Percentiles rank a stretch among this genome's conserved stretches.
Evolutionary conservation across 148 eudicot genomes (phyloP).

Genomic region (Suaeda aralocaspica): DNA sequence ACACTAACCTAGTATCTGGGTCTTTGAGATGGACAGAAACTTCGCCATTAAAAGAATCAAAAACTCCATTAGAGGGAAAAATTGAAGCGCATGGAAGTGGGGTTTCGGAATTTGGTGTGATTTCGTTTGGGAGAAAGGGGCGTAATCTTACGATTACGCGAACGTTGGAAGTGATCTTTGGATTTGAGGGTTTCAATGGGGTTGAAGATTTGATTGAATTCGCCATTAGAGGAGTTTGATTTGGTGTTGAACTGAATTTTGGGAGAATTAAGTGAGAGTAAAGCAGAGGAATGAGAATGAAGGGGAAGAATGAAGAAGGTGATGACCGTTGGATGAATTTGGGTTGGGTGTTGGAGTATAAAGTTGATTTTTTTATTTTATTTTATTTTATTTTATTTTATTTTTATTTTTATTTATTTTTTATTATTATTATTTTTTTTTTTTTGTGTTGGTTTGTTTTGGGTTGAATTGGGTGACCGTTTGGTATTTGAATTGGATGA

Average conservation of each 20-base stretch:
- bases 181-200: slow-evolving; percentile 32
- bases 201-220: slow-evolving; percentile 21
- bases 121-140: slow-evolving; percentile 64
- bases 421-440: too few relatives aligned
- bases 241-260: background rate
- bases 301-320: background rate
- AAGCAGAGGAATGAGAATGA: background rate
- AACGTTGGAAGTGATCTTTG: slow-evolving; percentile 43
- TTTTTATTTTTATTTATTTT: too few relatives aligned
- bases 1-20: slow-evolving; percentile 49
- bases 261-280: background rate
- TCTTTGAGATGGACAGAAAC: slow-evolving; percentile 75
- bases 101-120: slow-evolving; percentile 22
- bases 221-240: slow-evolving; percentile 9
- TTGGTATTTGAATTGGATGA: too few relatives aligned
- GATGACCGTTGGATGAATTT: slow-evolving; percentile 6
- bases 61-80: slow-evolving; percentile 16
- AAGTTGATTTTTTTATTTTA: too few relatives aligned
- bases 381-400: too few relatives aligned
- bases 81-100: slow-evolving; percentile 49
- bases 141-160: slow-evolving; percentile 69
- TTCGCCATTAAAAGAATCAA: slow-evolving; percentile 30
- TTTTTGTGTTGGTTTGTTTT: too few relatives aligned
- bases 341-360: background rate
- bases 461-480: too few relatives aligned